These are phyloP conservation scores for Psophocarpus tetragonolobus DNA, from an alignment of 306 rosid species.

Conservation along the genomic window DNA sequence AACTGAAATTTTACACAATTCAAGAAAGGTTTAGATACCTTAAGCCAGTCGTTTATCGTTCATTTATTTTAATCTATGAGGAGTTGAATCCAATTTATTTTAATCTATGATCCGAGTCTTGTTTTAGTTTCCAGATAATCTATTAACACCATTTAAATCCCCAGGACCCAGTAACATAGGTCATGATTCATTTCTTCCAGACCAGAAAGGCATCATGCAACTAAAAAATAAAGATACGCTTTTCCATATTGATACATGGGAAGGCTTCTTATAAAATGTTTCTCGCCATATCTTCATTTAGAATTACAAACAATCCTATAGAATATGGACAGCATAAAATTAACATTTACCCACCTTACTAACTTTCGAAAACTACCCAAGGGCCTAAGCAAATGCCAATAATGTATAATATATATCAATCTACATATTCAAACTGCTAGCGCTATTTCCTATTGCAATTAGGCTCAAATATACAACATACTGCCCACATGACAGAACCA, in stretches of 20 bases:
- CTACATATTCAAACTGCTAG: constrained; percentile 25
- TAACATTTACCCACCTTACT: constrained; percentile 16
- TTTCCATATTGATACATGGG: constrained; percentile 15
- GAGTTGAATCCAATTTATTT: not conserved
- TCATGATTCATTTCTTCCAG: not conserved
- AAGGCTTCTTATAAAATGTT: constrained; percentile 28
- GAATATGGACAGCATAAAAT: constrained; percentile 20
- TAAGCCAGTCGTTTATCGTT: not conserved
- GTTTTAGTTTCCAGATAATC: not conserved
- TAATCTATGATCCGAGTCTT: not conserved
- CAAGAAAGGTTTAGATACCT: not conserved
- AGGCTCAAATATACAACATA: constrained; percentile 38
- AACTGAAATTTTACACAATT: not conserved
- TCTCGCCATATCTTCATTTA: constrained; percentile 2
- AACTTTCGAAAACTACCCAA: constrained; percentile 29
- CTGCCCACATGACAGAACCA: constrained; percentile 36
- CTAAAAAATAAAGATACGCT: not conserved
- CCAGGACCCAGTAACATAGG: not conserved
- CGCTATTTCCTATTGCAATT: constrained; percentile 21
- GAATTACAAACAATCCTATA: constrained; percentile 29
- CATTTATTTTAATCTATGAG: not conserved
- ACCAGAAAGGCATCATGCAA: constrained; percentile 1
- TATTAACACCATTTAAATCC: not conserved
- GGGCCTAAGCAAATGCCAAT: constrained; percentile 29
- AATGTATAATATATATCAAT: constrained; percentile 8